Base-by-base conservation (phyloP, 2,329 filamentous ascomycete genomes). In the Cryphonectria radicalis region DNA sequence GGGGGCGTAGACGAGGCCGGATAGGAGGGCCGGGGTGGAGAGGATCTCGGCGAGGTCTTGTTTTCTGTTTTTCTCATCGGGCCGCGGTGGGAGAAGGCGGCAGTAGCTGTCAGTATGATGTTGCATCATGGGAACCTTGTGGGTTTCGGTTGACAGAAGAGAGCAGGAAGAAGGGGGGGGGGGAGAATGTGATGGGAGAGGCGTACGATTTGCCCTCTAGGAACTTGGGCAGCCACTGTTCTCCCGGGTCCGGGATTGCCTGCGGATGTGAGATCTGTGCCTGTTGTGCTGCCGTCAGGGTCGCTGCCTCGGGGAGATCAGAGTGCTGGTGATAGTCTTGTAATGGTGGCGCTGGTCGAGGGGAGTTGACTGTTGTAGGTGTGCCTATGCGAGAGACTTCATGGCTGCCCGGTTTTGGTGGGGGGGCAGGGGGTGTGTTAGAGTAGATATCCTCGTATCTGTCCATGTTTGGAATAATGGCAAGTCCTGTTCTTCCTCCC, bases 181-280 rank as follows among this genome's bases (percentile, higher is more conserved):
- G 37, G 62, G 13, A 8, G 22, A 13, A 35, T 42, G 37, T 40
- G 10, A 28, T 32, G 72, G 73, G 66, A 76, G 55, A 75, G 46
- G 19, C 89, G 74, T 84, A 97, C 94, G 93, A 91, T 84, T 96
- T 97, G 77, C 96, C 92, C 77, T 92, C 88, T 2, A 98, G 83
- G 17, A 90, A 83, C 72, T 89, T 87, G 1, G 94, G 94, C 3
- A 97, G 85, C 94, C 94, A 97, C 74, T 90, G 88, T 67, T 92
- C 89, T 28, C 90, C 89, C 0, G 89, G 89, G 75, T 91, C 89
- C 3, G 85, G 82, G 57, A 85, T 81, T 2, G 80, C 77, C 22
- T 82, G 80, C 55, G 81, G 77, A n/a, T 77, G 74, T 59, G 74
- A 72, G 19, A 76, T 68, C 32, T 75, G 74, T 8, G 74, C 66